A percentile compares a stretch with the other conserved stretches of the same genome.
These are phyloP conservation scores for Backusella tarrabulga DNA, from an alignment of 192 early-diverging fungal genomes.

Conservation along the genomic window DNA sequence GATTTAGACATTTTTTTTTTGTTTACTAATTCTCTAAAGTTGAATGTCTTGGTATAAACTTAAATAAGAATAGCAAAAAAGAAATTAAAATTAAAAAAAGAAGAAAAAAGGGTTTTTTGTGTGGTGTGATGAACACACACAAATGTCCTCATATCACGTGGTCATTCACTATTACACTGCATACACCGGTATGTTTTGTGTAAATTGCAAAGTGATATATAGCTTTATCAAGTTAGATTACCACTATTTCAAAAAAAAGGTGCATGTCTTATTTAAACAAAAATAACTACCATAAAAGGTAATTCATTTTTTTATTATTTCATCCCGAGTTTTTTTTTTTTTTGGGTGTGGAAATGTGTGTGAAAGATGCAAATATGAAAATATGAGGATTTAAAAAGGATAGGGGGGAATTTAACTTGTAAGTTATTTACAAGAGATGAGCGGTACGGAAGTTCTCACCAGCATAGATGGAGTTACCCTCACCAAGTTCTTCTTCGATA, in stretches of 20 bases:
- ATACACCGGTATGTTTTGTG: too few species aligned
- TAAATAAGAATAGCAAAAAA: neutral
- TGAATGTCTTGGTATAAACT: neutral
- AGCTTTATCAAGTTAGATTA: too few species aligned
- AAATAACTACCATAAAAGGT: neutral
- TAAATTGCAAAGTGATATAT: too few species aligned
- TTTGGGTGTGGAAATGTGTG: neutral
- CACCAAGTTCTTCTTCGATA: constrained; percentile 93
- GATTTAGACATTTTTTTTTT: neutral
- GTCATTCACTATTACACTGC: neutral
- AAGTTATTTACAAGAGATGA: constrained; percentile 49
- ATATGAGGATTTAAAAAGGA: neutral
- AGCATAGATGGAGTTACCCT: constrained; percentile 88
- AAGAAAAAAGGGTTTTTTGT: neutral
- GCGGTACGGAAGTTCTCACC: constrained; percentile 87
- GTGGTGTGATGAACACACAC: neutral
- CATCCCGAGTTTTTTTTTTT: neutral
- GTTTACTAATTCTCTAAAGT: neutral
- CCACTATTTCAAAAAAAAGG: neutral
- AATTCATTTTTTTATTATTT: neutral
- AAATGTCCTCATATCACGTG: neutral
- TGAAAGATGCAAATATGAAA: neutral
- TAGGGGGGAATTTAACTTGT: neutral
- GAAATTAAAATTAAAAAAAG: neutral
- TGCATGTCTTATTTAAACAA: neutral